Evolutionary conservation across 306 rosid species (phyloP), one percentile per base, ranked within the genome.

Genomic region (Sesbania bispinosa): DNA sequence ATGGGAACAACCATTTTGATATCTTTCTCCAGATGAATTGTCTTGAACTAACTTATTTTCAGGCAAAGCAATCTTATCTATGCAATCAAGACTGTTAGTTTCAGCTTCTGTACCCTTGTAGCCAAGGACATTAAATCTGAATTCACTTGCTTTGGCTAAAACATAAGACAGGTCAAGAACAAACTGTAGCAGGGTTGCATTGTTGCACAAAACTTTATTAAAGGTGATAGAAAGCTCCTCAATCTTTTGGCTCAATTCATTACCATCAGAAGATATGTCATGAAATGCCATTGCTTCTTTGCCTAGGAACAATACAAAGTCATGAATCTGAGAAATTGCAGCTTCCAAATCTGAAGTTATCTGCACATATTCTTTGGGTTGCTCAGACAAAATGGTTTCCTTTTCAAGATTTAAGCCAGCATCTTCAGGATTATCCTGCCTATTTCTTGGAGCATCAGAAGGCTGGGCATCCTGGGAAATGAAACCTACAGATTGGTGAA

Each of bases 31-130:
- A 0, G 89, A 74, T 78, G 85, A 77, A 79, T 74, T 86, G 60
- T 85, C 87, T 75, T 73, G 89, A 52, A 76, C 78, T 51, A 78
- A 78, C 84, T 86, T 94, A 54, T 91, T 88, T 81, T 94, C 96
- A 3, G 96, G 96, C 77, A 95, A 78, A 36, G 88, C 99, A 67
- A 95, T 87, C 85, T 95, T 95, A 85, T 95, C 99, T 58, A 95
- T 95, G 81, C 97, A 95, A 84, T 94, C 96, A 32, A 96, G 93
- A 83, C 96, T 86, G 73, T 33, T 87, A 20, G 80, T 62, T 82
- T 89, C 99, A 3, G 81, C 83, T 79, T 83, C 93, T 51, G 78
- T 52, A 68, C 82, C 85, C 81, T 85, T 88, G 86, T 86, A 89
- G 19, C 89, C 91, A 66, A 86, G 84, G 76, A 85, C 89, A 62